phyloP scores from a whole-genome alignment of 2,329 filamentous ascomycete genomes.

The Fusarium brachygibbosum region DNA sequence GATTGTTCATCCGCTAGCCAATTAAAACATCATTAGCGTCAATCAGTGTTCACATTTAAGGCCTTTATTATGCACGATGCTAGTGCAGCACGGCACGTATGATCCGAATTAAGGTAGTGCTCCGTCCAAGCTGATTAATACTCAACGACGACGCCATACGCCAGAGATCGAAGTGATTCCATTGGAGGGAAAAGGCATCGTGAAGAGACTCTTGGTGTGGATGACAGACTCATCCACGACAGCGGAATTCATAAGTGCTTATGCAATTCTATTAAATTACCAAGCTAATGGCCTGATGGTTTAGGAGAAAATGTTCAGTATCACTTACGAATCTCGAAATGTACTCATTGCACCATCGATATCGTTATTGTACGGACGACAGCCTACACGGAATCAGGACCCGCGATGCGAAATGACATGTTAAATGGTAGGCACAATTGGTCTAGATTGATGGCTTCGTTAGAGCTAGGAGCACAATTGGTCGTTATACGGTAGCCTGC shows the following conservation, averaged over 20 bases:
- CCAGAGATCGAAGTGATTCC: background rate
- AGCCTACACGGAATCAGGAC: background rate
- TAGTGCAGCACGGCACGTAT: conserved; percentile 11
- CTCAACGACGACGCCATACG: background rate
- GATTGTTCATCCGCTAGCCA: background rate
- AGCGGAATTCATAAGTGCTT: conserved; percentile 13
- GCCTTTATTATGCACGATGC: conserved; percentile 2
- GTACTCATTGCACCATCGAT: background rate
- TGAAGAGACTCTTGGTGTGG: background rate
- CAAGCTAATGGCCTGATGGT: background rate
- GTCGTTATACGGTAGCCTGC: background rate
- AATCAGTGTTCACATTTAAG: background rate
- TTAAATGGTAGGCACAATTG: background rate
- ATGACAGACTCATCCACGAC: background rate
- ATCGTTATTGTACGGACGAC: background rate
- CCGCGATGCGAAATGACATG: background rate
- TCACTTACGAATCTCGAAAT: background rate
- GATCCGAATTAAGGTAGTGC: conserved; percentile 4
- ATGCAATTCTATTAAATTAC: background rate
- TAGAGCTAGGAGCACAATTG: background rate
- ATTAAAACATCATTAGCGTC: background rate
- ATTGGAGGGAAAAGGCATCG: conserved; percentile 12
- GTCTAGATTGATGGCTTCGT: accelerated
- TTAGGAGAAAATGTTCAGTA: background rate
- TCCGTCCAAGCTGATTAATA: conserved; percentile 8